A percentile compares a stretch with the other conserved stretches of the same genome.
Conservation (phyloP, 2,329 filamentous ascomycete species). For the Pseudocercospora vitis region DNA sequence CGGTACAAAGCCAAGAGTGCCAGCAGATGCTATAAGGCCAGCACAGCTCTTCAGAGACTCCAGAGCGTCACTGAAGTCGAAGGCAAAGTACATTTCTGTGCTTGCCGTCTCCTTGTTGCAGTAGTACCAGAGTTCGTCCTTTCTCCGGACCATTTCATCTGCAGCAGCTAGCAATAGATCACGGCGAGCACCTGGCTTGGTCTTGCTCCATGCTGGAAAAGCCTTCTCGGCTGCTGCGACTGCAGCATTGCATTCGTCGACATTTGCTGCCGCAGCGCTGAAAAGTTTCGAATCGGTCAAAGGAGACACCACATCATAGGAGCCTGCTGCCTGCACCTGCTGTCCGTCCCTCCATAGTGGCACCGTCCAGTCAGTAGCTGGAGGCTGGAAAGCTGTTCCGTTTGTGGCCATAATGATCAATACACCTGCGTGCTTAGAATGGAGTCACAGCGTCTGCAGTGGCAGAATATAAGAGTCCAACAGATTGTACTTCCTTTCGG, state of each 20-base stretch:
- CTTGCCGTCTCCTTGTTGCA: slow-evolving; percentile 59
- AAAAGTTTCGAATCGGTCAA: slow-evolving; percentile 53
- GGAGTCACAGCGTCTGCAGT: no score
- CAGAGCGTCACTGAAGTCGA: slow-evolving; percentile 41
- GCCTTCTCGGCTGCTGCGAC: slow-evolving; percentile 65
- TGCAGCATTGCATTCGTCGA: slow-evolving; percentile 56
- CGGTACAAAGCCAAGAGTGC: slow-evolving; percentile 51
- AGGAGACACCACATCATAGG: slow-evolving; percentile 59
- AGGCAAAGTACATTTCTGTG: slow-evolving; percentile 38
- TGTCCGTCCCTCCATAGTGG: slow-evolving; percentile 50
- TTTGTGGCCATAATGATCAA: slow-evolving; percentile 7
- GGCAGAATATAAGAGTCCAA: neutral
- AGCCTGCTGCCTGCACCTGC: slow-evolving; percentile 47
- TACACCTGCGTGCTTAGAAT: no score
- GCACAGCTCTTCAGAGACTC: slow-evolving; percentile 54
- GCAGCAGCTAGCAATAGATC: slow-evolving; percentile 69
- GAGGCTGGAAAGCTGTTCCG: slow-evolving; percentile 6
- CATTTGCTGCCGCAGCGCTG: slow-evolving; percentile 57
- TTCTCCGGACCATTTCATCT: slow-evolving; percentile 59
- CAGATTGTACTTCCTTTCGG: neutral
- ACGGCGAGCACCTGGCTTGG: slow-evolving; percentile 61
- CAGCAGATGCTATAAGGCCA: slow-evolving; percentile 45
- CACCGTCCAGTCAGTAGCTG: slow-evolving; percentile 24
- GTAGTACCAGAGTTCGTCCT: slow-evolving; percentile 61
- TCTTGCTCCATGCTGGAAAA: slow-evolving; percentile 66